Evolutionary conservation across 176 grass and related monocot genomes (phyloP), one percentile per base, ranked within the genome.

Genomic region (Ananas comosus): DNA sequence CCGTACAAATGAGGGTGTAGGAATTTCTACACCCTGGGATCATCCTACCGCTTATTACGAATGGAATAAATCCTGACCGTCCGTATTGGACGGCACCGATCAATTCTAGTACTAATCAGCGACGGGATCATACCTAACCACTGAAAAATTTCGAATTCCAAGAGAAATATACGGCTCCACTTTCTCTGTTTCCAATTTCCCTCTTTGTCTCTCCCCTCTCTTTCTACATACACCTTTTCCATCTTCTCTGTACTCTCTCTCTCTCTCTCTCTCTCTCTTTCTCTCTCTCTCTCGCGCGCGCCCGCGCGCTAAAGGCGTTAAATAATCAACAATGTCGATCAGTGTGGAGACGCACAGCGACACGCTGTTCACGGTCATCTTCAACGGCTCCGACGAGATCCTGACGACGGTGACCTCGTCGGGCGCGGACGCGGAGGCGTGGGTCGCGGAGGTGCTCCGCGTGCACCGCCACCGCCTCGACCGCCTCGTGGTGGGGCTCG

Each of bases 401-500:
- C 48, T 11, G 5, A 89, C 91, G 51, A 87, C 69, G 51, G 77
- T 84, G 42, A 86, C 91, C n/a, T 63, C 70, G 16, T 74, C 75
- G 64, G 80, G 80, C 12, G 28, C n/a, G 13, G 27, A 53, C 3
- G 90, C 65, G 0, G 50, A 21, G 6, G 1, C 1, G 11, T 89
- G 81, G 72, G 33, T 93, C 27, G 8, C 0, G 1, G 68, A 52
- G 1, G 64, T 72, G 47, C 81, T 56, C 42, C 47, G 76, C n/a
- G 5, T 86, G 74, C 63, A 33, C 24, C 28, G 27, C 33, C 22
- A 42, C 3, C 63, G 51, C 24, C 64, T 58, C 47, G 11, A 28
- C 0, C 22, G 18, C 8, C 81, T 83, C 52, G 21, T 96, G 54
- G 81, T 96, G 47, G 91, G 87, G 24, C 66, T 96, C 42, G 87